Evolutionary conservation across 2,329 filamentous ascomycete species (phyloP).

Genomic region (Phaeomoniella chlamydospora): DNA sequence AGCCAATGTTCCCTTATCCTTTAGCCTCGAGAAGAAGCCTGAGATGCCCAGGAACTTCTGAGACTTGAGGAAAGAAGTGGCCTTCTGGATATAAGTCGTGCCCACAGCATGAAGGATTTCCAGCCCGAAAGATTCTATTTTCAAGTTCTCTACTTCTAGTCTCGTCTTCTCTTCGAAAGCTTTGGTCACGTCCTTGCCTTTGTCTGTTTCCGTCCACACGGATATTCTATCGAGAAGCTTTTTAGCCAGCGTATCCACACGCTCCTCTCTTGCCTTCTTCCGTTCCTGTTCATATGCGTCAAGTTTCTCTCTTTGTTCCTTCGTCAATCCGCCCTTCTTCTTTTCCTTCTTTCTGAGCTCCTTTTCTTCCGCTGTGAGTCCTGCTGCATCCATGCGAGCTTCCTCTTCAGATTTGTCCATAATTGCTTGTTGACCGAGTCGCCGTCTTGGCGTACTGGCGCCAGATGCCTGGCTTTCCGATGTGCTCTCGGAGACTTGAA

Average conservation of each 20-base stretch:
- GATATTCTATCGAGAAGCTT: conserved; percentile 84
- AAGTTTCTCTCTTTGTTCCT: conserved; percentile 87
- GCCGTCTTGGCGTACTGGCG: conserved; percentile 31
- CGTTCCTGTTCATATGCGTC: conserved; percentile 80
- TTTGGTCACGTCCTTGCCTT: conserved; percentile 64
- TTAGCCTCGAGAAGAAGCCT: conserved; percentile 84
- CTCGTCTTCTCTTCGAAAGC: conserved; percentile 91
- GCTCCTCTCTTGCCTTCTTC: conserved; percentile 69
- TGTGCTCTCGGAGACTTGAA: conserved; percentile 5
- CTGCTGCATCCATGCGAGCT: conserved; percentile 47
- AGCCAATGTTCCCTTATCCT: conserved; percentile 90
- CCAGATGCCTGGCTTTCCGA: conserved; percentile 19
- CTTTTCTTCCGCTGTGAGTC: conserved; percentile 58
- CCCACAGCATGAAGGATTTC: conserved; percentile 95
- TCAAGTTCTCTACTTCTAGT: conserved; percentile 91
- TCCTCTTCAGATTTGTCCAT: conserved; percentile 80
- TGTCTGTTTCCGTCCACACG: conserved; percentile 96
- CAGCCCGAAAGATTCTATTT: conserved; percentile 97
- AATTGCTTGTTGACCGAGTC: conserved; percentile 60
- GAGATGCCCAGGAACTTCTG: conserved; percentile 95
- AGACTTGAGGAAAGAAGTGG: conserved; percentile 73
- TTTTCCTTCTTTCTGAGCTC: conserved; percentile 68
- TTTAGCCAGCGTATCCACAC: conserved; percentile 66
- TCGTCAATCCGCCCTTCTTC: conserved; percentile 73
- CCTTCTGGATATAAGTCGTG: conserved; percentile 77